Conservation (phyloP, 139 green algal genomes). For the Tetradesmus obliquus region DNA sequence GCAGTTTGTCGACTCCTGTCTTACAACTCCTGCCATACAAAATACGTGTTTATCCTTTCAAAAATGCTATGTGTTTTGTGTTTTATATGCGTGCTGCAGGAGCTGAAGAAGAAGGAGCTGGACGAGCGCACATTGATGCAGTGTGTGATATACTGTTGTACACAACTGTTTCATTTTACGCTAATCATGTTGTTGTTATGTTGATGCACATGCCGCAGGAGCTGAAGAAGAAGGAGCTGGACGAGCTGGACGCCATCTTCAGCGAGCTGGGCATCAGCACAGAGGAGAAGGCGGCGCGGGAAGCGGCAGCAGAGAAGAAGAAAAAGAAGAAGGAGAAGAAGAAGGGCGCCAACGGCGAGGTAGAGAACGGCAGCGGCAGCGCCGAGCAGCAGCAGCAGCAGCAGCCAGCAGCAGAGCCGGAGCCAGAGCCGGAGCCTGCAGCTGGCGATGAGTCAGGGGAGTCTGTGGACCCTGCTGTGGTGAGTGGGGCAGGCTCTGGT, state of each 20-base stretch:
- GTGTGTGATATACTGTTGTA: background rate
- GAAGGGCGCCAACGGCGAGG: background rate
- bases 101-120: conserved; percentile 77
- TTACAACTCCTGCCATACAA: too few relatives aligned
- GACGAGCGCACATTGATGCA: conserved; percentile 44
- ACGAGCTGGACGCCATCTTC: conserved; percentile 73
- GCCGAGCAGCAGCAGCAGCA: conserved; percentile 61
- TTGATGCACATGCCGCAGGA: conserved; percentile 51
- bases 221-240: conserved; percentile 80
- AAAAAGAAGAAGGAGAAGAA: conserved; percentile 69
- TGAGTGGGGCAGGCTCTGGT: conserved; percentile 30
- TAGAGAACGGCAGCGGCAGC: conserved; percentile 23
- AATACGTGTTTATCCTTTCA: too few relatives aligned
- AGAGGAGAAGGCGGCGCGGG: conserved; percentile 32
- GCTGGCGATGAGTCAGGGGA: conserved; percentile 39
- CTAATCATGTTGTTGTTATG: background rate
- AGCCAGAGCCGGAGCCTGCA: conserved; percentile 55
- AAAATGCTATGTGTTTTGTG: too few relatives aligned
- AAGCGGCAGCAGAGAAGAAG: conserved; percentile 50
- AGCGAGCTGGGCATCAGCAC: conserved; percentile 65
- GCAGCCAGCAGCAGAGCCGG: conserved; percentile 45
- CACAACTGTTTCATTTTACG: background rate
- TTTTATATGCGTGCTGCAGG: conserved; percentile 32
- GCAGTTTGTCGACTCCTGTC: too few relatives aligned
- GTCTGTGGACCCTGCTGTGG: conserved; percentile 60